Conservation (phyloP, 108 stramenopile genomes). For the Cyclotella kingstonii region DNA sequence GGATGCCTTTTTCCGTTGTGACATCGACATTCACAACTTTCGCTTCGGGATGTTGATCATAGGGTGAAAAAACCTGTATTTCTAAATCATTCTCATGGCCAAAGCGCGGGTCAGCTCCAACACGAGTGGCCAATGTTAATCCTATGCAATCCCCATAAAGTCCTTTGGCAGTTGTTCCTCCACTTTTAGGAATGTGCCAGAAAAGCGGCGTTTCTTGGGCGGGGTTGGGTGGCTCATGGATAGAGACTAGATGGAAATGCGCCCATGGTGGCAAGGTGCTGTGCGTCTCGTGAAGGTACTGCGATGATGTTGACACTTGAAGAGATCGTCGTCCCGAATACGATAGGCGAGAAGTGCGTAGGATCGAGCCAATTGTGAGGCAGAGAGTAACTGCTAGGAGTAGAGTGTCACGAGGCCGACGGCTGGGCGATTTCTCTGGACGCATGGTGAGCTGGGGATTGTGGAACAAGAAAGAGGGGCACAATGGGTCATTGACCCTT, state of each 20-base stretch:
- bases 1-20: slow-evolving; percentile 38
- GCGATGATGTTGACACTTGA: background rate
- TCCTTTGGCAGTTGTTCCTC: slow-evolving; percentile 29
- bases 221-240: background rate
- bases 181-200: slow-evolving; percentile 33
- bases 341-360: too few species aligned
- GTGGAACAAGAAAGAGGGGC: too few species aligned
- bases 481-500: too few species aligned
- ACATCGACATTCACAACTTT: slow-evolving; percentile 50
- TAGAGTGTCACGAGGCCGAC: too few species aligned
- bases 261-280: slow-evolving; percentile 17
- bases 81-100: slow-evolving; percentile 29
- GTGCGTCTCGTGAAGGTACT: slow-evolving; percentile 7
- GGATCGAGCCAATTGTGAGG: too few species aligned
- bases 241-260: slow-evolving; percentile 11
- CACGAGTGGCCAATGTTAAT: slow-evolving; percentile 15
- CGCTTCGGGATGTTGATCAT: background rate
- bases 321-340: slow-evolving; percentile 3
- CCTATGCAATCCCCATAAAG: slow-evolving; percentile 18
- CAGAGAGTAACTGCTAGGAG: too few species aligned
- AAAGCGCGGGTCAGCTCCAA: slow-evolving; percentile 29
- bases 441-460: too few species aligned
- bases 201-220: slow-evolving; percentile 13
- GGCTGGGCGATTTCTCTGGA: too few species aligned
- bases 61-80: slow-evolving; percentile 23